phyloP scores from a whole-genome alignment of 345 rosid genomes.

The Sisymbrium irio region DNA sequence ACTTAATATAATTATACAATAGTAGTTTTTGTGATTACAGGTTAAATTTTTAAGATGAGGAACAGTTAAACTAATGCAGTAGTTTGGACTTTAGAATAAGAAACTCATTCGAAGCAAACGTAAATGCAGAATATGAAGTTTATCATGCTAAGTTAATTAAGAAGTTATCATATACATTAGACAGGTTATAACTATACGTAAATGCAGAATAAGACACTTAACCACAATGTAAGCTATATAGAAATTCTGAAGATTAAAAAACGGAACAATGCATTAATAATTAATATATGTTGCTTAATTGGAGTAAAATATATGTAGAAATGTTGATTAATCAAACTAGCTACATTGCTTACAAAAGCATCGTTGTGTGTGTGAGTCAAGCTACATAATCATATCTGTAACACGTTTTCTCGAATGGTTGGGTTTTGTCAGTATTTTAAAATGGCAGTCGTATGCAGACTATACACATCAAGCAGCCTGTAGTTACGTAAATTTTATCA shows the following conservation, averaged over 20 bases:
- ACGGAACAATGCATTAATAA: not conserved
- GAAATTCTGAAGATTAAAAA: not conserved
- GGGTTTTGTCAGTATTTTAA: not conserved
- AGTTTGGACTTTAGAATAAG: not conserved
- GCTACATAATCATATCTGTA: not conserved
- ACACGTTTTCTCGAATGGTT: not conserved
- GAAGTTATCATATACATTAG: not conserved
- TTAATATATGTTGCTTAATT: not conserved
- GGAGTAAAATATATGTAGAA: not conserved
- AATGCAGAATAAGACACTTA: not conserved
- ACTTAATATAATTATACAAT: no score
- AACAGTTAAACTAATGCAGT: not conserved
- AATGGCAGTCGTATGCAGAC: slow-evolving; percentile 15
- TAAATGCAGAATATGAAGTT: not conserved
- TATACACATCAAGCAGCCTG: not conserved
- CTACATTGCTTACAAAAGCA: not conserved
- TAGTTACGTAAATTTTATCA: not conserved
- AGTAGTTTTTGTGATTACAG: no score
- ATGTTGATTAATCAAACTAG: not conserved
- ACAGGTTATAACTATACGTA: no score
- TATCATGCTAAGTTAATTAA: not conserved
- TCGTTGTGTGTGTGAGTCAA: not conserved
- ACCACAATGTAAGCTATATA: not conserved
- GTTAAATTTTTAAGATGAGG: no score
- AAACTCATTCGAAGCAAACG: not conserved